Conservation (phyloP, 805 yeast genomes). For the Metschnikowia peoriensis region DNA sequence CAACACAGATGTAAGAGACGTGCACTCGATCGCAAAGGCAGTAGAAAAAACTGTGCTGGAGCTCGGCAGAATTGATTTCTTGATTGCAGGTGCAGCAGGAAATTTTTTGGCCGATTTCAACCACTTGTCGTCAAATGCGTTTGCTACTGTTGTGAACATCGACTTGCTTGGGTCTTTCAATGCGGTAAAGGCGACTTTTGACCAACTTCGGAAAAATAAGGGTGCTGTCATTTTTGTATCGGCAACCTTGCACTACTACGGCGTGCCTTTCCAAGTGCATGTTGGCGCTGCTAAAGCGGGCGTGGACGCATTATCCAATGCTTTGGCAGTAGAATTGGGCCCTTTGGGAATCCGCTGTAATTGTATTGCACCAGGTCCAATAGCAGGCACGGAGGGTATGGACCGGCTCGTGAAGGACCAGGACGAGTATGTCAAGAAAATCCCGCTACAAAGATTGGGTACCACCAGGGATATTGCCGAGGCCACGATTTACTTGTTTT, state of each 20-base stretch:
- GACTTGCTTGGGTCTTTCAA: constrained; percentile 43
- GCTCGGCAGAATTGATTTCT: constrained; percentile 42
- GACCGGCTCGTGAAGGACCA: constrained; percentile 21
- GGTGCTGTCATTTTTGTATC: constrained; percentile 39
- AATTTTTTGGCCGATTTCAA: constrained; percentile 43
- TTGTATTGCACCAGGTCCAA: constrained; percentile 29
- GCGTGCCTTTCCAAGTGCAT: constrained; percentile 38
- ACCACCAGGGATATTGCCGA: constrained; percentile 29
- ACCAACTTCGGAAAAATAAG: constrained; percentile 36
- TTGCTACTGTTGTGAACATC: constrained; percentile 37
- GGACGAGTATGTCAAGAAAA: constrained; percentile 9
- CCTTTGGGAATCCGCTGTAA: constrained; percentile 30
- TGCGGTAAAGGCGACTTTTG: constrained; percentile 41
- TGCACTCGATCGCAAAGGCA: constrained; percentile 23
- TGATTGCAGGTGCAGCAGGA: constrained; percentile 47
- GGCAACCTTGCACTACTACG: constrained; percentile 45
- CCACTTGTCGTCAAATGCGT: constrained; percentile 43
- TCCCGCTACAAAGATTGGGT: constrained; percentile 28
- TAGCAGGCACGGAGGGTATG: constrained; percentile 29
- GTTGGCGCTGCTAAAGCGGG: constrained; percentile 34
- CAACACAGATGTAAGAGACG: constrained; percentile 25
- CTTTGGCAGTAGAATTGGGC: constrained; percentile 31
- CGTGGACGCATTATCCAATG: constrained; percentile 29
- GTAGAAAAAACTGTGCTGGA: constrained; percentile 25
- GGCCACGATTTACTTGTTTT: constrained; percentile 28